These are phyloP conservation scores for Pyricularia sp. DNA, from an alignment of 2,329 filamentous ascomycete species.

Conservation along the genomic window DNA sequence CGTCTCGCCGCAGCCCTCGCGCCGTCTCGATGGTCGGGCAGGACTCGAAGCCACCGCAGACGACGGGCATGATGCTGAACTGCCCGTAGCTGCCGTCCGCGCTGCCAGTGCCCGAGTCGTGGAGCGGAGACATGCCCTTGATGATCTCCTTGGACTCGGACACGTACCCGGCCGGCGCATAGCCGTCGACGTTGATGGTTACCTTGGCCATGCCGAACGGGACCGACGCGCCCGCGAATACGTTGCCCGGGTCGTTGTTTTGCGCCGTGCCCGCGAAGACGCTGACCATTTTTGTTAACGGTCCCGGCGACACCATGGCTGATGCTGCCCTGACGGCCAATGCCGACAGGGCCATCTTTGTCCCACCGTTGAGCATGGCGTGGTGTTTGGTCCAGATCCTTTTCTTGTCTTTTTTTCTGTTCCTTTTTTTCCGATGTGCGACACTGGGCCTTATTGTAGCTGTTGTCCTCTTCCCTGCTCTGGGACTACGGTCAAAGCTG, in stretches of 20 bases:
- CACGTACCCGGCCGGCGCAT: neutral
- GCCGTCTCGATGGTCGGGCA: neutral
- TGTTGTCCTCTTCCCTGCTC: no score
- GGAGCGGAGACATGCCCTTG: constrained; percentile 1
- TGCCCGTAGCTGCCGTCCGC: constrained; percentile 3
- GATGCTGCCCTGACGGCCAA: neutral
- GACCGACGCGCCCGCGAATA: constrained; percentile 1
- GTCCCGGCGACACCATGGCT: neutral
- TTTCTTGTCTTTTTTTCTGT: no score
- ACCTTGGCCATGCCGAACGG: constrained; percentile 4
- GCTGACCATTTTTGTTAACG: neutral
- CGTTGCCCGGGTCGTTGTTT: constrained; percentile 1
- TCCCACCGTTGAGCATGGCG: neutral
- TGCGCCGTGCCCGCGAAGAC: constrained; percentile 1
- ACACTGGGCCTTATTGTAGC: no score
- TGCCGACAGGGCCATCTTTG: neutral
- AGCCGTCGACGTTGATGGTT: neutral
- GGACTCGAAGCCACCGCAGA: neutral
- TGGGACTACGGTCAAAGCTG: neutral
- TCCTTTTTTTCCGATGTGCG: no score
- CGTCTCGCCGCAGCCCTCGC: neutral
- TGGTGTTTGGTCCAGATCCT: no score
- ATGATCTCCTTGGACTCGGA: constrained; percentile 2
- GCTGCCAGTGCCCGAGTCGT: constrained; percentile 1
- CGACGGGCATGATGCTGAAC: constrained; percentile 3